Base-by-base conservation (phyloP, 169 alveolate genomes). In the Babesia bigemina region DNA sequence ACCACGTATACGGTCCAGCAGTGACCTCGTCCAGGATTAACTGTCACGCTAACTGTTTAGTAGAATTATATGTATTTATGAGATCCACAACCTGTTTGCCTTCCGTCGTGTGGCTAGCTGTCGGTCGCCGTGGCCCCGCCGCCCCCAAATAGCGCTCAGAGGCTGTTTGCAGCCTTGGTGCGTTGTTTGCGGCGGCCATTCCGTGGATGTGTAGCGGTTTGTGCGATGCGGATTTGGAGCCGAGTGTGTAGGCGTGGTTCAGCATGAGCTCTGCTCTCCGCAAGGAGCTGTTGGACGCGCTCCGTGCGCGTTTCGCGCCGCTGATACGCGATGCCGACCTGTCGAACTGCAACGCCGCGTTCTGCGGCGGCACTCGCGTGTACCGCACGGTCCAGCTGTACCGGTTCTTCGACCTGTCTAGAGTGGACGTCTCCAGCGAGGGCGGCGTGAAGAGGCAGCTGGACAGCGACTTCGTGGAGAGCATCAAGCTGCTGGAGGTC, bases 401-500 rank as follows among this genome's bases (percentile, higher is more conserved):
- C 48, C 29, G 58, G 66, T 67, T 52, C 65, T 67, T 67, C 48
- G 47, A 67, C 65, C 47, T 67, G 76, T 49, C 76, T 67, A 33
- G 29, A n/a, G 61, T 65, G 17, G 66, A 67, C 55, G 24, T 67
- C n/a, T 11, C 63, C 60, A 50, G 44, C 50, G 61, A 13, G 13
- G 60, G 33, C 6, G 56, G 33, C 0, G 65, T 67, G 19, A 26
- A 19, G 26, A 36, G 24, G 42, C 17, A 52, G 19, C 53, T 67
- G 24, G 76, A 67, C 50, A 16, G 58, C 44, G 76, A 67, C 22
- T 67, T 67, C 53, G 36, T 67, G 65, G 58, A 48, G 17, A 49
- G 62, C 26, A 45, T 77, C 12, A n/a, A 22, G 42, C 74, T 55
- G 13, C 49, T 77, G 48, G 71, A 63, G 49, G 14, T 58, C 0